Evolutionary conservation across 768 basidiomycete genomes (phyloP).

Genomic region (Tricholoma hemisulphureum): DNA sequence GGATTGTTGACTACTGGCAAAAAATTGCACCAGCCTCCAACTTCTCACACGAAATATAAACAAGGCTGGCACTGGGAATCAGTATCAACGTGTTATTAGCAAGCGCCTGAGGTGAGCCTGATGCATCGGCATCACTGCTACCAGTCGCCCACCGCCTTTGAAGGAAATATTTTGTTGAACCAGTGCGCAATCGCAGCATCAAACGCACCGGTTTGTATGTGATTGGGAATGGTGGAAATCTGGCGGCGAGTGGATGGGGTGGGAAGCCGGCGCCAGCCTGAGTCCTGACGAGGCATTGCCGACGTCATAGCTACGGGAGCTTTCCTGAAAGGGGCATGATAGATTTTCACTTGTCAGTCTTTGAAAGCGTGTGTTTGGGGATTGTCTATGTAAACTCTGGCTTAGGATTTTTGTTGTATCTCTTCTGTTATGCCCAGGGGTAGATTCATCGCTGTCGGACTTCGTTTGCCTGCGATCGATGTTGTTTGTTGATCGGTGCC

Average conservation of each 20-base stretch:
- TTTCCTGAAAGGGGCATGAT: no score
- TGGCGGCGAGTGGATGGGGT: slow-evolving; percentile 24
- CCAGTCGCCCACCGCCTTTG: neutral
- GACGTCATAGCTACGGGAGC: neutral
- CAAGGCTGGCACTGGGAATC: slow-evolving; percentile 13
- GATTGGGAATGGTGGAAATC: slow-evolving; percentile 25
- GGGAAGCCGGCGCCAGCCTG: slow-evolving; percentile 20
- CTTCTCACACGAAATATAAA: slow-evolving; percentile 19
- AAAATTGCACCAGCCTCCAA: slow-evolving; percentile 20
- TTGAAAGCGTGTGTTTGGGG: no score
- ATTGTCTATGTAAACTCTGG: no score
- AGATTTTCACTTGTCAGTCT: no score
- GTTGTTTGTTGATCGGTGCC: no score
- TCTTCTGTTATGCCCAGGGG: no score
- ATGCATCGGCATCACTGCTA: neutral
- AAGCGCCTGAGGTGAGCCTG: slow-evolving; percentile 6
- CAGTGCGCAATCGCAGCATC: slow-evolving; percentile 13
- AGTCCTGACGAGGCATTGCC: slow-evolving; percentile 24
- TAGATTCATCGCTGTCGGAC: no score
- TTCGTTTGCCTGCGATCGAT: no score
- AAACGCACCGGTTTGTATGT: slow-evolving; percentile 4
- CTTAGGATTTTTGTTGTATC: no score
- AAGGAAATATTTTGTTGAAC: neutral
- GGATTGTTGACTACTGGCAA: slow-evolving; percentile 25
- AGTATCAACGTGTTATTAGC: slow-evolving; percentile 8